These are phyloP conservation scores for Lachnellula hyalina DNA, from an alignment of 2,329 filamentous ascomycete genomes.

Conservation along the genomic window DNA sequence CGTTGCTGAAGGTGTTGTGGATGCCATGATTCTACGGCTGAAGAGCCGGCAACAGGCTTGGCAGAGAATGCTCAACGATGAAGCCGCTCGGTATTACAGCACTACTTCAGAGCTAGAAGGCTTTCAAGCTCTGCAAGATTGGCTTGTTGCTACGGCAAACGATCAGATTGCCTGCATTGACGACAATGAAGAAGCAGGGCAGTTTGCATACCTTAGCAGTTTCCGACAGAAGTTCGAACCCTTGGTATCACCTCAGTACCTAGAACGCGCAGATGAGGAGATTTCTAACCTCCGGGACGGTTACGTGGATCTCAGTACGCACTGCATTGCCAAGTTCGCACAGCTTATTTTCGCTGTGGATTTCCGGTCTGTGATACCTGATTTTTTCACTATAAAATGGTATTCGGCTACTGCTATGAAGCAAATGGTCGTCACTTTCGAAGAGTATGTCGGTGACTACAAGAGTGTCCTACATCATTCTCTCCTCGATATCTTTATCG, in stretches of 20 bases:
- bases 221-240: constrained; percentile 81
- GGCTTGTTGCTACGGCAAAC: constrained; percentile 94
- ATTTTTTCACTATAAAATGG: constrained; percentile 90
- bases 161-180: constrained; percentile 98
- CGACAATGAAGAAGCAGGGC: constrained; percentile 72
- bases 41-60: constrained; percentile 78
- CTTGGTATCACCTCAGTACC: constrained; percentile 73
- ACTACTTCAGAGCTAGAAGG: constrained; percentile 53
- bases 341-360: constrained; percentile 85
- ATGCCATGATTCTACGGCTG: constrained; percentile 88
- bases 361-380: constrained; percentile 74
- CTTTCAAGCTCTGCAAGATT: constrained; percentile 83
- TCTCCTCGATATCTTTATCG: constrained; percentile 83
- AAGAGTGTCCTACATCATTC: constrained; percentile 77
- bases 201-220: constrained; percentile 75
- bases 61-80: constrained; percentile 83
- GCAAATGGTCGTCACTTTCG: constrained; percentile 89
- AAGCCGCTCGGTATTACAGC: constrained; percentile 67
- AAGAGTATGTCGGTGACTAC: constrained; percentile 92
- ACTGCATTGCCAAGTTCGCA: constrained; percentile 85
- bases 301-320: constrained; percentile 91
- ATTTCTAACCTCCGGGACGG: constrained; percentile 74
- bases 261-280: constrained; percentile 68
- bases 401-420: constrained; percentile 83
- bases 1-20: constrained; percentile 90